Evolutionary conservation across 2,329 filamentous ascomycete genomes (phyloP).

Genomic region (Colletotrichum destructivum): DNA sequence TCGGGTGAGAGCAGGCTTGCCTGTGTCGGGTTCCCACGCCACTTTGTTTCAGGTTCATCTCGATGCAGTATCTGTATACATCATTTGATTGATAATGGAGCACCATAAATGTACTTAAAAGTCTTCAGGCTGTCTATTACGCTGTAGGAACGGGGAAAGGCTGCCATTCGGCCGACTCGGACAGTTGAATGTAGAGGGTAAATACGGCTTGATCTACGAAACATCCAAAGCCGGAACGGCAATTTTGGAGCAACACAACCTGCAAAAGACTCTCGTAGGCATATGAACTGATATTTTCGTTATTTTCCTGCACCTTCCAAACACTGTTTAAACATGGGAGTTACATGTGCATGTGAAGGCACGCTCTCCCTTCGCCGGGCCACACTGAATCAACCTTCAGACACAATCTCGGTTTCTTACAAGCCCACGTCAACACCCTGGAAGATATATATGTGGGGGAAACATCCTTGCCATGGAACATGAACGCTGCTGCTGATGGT

Average conservation of each 20-base stretch:
- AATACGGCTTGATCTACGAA: constrained; percentile 6
- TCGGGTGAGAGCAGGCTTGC: not conserved
- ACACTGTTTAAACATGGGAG: too few species aligned
- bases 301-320: not conserved
- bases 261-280: not conserved
- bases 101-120: constrained; percentile 2
- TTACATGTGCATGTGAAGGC: not conserved
- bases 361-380: not conserved
- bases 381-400: not conserved
- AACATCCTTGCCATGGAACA: not conserved
- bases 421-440: not conserved
- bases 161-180: not conserved
- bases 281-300: not conserved
- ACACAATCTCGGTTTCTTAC: not conserved
- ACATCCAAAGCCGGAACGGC: too few species aligned
- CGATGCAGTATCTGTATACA: not conserved
- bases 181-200: not conserved
- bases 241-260: not conserved
- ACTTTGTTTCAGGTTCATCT: constrained; percentile 10
- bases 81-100: constrained; percentile 17
- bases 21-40: not conserved
- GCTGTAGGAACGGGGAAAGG: not conserved
- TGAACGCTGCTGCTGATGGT: not conserved
- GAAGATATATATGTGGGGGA: not conserved
- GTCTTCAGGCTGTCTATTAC: not conserved